Evolutionary conservation across 768 basidiomycete species (phyloP), one percentile per base, ranked within the genome.

Genomic region (Cystofilobasidium bisporidii): DNA sequence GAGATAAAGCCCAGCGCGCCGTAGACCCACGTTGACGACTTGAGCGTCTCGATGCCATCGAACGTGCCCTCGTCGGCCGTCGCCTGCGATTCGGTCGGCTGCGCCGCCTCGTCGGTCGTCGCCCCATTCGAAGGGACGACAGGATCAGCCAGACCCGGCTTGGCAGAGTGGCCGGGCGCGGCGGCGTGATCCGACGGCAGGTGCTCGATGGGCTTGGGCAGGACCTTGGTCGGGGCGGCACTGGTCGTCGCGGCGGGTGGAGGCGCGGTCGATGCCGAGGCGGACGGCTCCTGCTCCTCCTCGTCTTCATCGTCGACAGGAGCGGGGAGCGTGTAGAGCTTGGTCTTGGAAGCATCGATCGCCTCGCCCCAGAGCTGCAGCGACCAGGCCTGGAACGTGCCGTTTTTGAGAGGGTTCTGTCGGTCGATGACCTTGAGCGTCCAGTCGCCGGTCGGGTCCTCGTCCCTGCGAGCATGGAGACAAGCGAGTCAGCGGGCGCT

Each of bases 311-410:
- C 75, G 22, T 64, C 47, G 38, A 50, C 62, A 50, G 22, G 12
- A 10, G 71, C 72, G 32, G 62, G 65, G 70, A 75, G 64, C n/a
- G 53, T 45, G 73, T 84, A 94, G 55, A 81, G 81, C 70, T 80
- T 81, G 22, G 85, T 84, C 71, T 83, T 81, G 4, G 82, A 74
- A 1, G 89, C 79, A 76, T 98, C 90, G 60, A 88, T 82, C 30
- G 85, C 81, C 38, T 88, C 86, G 24, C 96, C 96, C 90, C 91
- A 99, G 47, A 99, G 82, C 67, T 86, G 84, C 79, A 97, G 85
- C 64, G 85, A 86, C 94, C 93, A 99, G 22, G 89, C 88, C 43
- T 91, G 80, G 81, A 99, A 91, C 38, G 74, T 74, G 32, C 85
- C 85, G 15, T 82, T 84, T 69, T 82, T 80, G 0, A 77, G 73